Evolutionary conservation across 768 basidiomycete species (phyloP), one percentile per base, ranked within the genome.

Genomic region (Pisolithus sp.): DNA sequence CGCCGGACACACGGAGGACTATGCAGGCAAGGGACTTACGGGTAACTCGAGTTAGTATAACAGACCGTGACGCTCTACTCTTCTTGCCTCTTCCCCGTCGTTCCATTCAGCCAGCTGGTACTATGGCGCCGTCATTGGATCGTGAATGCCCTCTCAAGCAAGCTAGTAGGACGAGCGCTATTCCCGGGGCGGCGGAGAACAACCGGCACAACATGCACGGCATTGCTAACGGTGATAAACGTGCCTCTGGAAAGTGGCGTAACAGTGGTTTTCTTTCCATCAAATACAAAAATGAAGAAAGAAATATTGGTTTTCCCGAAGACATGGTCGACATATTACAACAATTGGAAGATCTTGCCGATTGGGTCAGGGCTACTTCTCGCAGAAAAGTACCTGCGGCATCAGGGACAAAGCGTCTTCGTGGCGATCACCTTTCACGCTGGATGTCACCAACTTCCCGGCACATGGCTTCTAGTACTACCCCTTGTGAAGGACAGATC

Each of bases 341-440:
- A 30, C 55, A 68, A 43, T 49, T 67, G 38, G 66, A 68, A 34
- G 59, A 66, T 38, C 31, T 67, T 40, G 66, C 66, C 2, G 41
- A 18, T 41, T 63, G 61, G 66, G 55, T 69, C 47, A 63, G 50
- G 31, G 46, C 49, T 24, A 51, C 59, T 46, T 59, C 65, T 20
- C 39, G 46, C 47, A 49, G 54, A 31, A 40, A 42, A 46, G 40
- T 42, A 10, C 38, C 31, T 23, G 48, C 45, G 24, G 20, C 20
- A n/a, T 17, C 48, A 4, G 18, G n/a, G n/a, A 40, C 39, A 21
- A 18, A 18, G 8, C 20, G 5, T 23, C 40, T 8, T 41, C 12
- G 18, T 13, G n/a, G 38, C 20, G 24, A 13, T 4, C 36, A n/a
- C 23, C 38, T 15, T 18, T 20, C 20, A 23, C 48, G n/a, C 40